A percentile compares a stretch with the other conserved stretches of the same genome.
Evolutionary conservation across 1,139 yeast species (phyloP).

Genomic region (Groenewaldozyma sp.): DNA sequence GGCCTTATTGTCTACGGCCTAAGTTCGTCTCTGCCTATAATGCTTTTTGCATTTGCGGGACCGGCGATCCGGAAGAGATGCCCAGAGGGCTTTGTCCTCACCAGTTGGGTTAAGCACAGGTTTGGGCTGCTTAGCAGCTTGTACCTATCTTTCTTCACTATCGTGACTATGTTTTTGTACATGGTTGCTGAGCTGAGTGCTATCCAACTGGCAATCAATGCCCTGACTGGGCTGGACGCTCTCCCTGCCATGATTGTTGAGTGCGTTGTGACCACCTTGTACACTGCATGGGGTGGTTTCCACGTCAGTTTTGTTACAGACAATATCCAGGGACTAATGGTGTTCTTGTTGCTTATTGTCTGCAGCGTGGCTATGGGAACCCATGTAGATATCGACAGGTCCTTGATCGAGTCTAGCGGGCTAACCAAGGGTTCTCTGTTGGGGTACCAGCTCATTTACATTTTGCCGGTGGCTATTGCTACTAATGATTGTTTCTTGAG

Average conservation of each 20-base stretch:
- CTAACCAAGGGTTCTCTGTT: constrained; percentile 53
- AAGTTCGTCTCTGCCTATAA: constrained; percentile 77
- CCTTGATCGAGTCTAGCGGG: constrained; percentile 56
- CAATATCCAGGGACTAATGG: constrained; percentile 73
- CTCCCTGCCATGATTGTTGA: constrained; percentile 79
- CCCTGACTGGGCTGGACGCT: constrained; percentile 72
- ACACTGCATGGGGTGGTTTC: constrained; percentile 87
- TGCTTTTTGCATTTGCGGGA: constrained; percentile 72
- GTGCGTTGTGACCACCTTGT: constrained; percentile 78
- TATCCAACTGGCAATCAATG: constrained; percentile 60
- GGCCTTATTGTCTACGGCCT: constrained; percentile 77
- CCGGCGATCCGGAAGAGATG: constrained; percentile 70
- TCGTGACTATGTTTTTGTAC: constrained; percentile 76
- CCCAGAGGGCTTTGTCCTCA: constrained; percentile 84
- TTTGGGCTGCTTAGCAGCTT: constrained; percentile 66
- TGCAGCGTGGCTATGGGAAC: constrained; percentile 77
- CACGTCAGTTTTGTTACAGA: constrained; percentile 84
- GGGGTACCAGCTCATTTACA: constrained; percentile 87
- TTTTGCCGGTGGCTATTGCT: constrained; percentile 74
- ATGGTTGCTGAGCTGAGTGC: constrained; percentile 86
- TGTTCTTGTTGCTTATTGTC: constrained; percentile 54
- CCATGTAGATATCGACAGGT: constrained; percentile 59
- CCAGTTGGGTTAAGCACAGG: constrained; percentile 89
- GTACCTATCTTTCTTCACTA: constrained; percentile 71
- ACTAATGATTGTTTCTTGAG: constrained; percentile 87